Percentiles rank a stretch among this genome's conserved stretches.
Evolutionary conservation across 257 asterid species (phyloP).

Genomic region (Solanum peruvianum): DNA sequence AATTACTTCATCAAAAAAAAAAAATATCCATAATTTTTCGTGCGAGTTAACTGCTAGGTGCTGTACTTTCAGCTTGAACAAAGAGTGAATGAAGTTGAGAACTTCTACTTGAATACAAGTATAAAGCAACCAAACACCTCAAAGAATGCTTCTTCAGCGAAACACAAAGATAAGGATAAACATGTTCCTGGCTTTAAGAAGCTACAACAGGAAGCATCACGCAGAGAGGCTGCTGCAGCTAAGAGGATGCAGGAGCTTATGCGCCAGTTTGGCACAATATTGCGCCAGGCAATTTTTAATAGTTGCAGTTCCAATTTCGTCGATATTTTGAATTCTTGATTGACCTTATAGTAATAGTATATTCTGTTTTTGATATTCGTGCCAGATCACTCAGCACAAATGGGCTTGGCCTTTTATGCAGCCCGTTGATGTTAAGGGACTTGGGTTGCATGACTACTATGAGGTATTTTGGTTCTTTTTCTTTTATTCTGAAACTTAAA

Average conservation of each 20-base stretch:
- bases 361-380: constrained; percentile 10
- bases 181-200: constrained; percentile 68
- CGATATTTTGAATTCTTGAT: neutral
- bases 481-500: neutral
- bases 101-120: constrained; percentile 35
- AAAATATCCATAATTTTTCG: neutral
- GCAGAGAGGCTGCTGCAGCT: constrained; percentile 79
- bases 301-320: neutral
- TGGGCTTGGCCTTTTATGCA: constrained; percentile 98
- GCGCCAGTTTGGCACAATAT: constrained; percentile 82
- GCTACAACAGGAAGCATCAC: constrained; percentile 80
- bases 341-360: neutral
- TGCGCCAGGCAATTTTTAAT: constrained; percentile 59
- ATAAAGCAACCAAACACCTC: constrained; percentile 31
- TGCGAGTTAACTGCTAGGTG: neutral
- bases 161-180: constrained; percentile 63
- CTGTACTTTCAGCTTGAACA: constrained; percentile 55
- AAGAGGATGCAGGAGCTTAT: constrained; percentile 99
- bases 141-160: constrained; percentile 20
- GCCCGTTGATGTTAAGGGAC: constrained; percentile 96
- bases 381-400: constrained; percentile 88
- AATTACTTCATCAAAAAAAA: neutral
- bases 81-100: constrained; percentile 59
- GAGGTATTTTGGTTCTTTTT: constrained; percentile 24
- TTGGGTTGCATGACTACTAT: constrained; percentile 81